Evolutionary conservation across 805 yeast genomes (phyloP), one percentile per base, ranked within the genome.

Genomic region (Wickerhamomyces bisporus): DNA sequence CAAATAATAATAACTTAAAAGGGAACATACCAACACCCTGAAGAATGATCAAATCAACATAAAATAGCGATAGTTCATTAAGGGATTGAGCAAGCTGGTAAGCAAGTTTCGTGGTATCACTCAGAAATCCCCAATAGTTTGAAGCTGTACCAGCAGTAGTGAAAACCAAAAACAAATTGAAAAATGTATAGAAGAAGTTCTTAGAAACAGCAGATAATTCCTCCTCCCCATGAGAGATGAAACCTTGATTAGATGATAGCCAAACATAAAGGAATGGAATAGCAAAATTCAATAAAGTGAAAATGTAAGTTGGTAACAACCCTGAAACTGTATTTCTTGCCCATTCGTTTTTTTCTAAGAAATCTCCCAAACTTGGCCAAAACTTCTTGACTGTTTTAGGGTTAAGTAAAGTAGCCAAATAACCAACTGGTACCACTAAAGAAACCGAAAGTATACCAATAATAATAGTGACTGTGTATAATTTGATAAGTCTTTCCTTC

Each of bases 81-180:
- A 91, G 69, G 1, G 95, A 83, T 26, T 79, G 76, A 0, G 98
- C 97, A 43, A 91, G 65, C 50, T 85, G 88, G 47, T 79, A 77
- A 0, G 98, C 98, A 40, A 91, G 73, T 57, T 85, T 79, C 2
- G 95, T 84, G 1, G 97, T 87, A 54, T 93, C 98, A 56, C 86
- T 84, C 36, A 89, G 66, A 44, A 79, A 77, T 30, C 83, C 81
- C 86, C 86, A 79, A 47, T 78, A 77, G 48, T 79, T 78, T 6
- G 93, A 79, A 1, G 93, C 91, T 1, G 96, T 86, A 45, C 96
- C 96, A 7, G 94, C 95, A 52, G 89, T 73, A 1, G 98, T 91
- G 65, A 93, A 93, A 20, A 91, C 95, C 55, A 91, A 68, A 56
- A 91, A 93, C 73, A 93, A 70, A 60, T 91, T 91, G 46, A 91